These are phyloP conservation scores for Clarireedia sp. DNA, from an alignment of 2,329 filamentous ascomycete genomes.

Conservation along the genomic window DNA sequence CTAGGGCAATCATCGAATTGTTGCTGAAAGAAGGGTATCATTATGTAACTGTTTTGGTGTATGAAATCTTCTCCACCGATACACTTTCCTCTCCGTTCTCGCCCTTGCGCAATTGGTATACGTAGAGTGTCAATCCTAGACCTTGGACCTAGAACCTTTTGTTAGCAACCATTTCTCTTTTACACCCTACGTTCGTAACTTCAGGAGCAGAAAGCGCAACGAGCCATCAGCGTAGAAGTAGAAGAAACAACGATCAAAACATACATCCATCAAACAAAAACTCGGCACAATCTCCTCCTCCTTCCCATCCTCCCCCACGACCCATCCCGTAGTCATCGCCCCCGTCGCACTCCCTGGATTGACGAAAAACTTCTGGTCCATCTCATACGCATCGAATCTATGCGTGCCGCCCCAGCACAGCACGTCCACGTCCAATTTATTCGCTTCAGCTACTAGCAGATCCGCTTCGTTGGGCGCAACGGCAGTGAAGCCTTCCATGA, in stretches of 20 bases:
- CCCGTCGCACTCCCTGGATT: conserved; percentile 62
- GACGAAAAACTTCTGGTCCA: conserved; percentile 68
- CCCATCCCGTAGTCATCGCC: conserved; percentile 52
- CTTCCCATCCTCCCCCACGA: conserved; percentile 56
- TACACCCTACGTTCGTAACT: neutral
- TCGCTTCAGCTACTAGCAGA: conserved; percentile 58
- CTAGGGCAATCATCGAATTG: neutral
- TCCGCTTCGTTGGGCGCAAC: conserved; percentile 57
- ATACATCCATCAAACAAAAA: conserved; percentile 96
- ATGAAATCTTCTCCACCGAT: conserved; percentile 79
- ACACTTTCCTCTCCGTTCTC: conserved; percentile 71
- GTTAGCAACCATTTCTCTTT: neutral
- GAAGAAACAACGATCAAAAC: conserved; percentile 33
- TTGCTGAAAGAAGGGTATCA: conserved; percentile 13
- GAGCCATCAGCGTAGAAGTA: neutral
- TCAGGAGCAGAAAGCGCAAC: neutral
- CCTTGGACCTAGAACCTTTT: conserved; percentile 66
- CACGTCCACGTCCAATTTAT: conserved; percentile 61
- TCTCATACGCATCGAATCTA: conserved; percentile 63
- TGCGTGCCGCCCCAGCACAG: conserved; percentile 63
- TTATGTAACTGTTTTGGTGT: conserved; percentile 57
- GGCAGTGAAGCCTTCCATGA: conserved; percentile 60
- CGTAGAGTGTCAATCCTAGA: conserved; percentile 89
- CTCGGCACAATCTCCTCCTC: conserved; percentile 77
- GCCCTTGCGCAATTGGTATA: conserved; percentile 78